Evolutionary conservation across 371 early-diverging fungal genomes (phyloP), one percentile per base, ranked within the genome.

Genomic region (Lichtheimia ornata): DNA sequence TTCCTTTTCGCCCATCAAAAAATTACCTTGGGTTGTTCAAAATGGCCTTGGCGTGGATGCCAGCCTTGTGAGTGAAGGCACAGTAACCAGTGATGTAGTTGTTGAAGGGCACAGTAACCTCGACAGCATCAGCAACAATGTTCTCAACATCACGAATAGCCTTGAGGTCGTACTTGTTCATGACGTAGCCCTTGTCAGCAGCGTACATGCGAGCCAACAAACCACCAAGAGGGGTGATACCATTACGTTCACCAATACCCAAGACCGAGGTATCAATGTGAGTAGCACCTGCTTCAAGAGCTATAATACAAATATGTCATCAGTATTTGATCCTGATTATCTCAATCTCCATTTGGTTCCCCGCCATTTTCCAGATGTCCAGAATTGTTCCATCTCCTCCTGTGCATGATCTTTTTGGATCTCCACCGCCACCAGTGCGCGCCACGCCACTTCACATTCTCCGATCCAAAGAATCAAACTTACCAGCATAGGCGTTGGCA

Each of bases 41-140:
- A 65, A 97, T 94, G 55, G 97, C 97, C 82, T 97, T 97, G 80
- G 97, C 95, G 77, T 97, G 97, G 72, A 95, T 97, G 68, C 97
- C 97, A 41, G 97, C 96, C 87, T 97, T 97, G 85, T 97, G 97
- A 17, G 95, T 94, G 77, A 97, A 95, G 43, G 95, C 95, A 68
- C 94, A 94, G 84, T 94, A 94, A 42, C 97, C 97, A 47, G 97
- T 97, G 75, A 97, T 93, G 79, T 94, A 95, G 87, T 97, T 95
- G 87, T 97, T 97, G 89, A 97, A 97, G 22, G 97, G 97, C 42
- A 97, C 94, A 61, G 93, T 89, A 71, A 97, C 86, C 61, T 90
- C 89, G 43, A 97, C 97, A 4, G 94, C 86, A 44, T 94, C 94
- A 12, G 97, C 97, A 17, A 97, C 93, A 70, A 95, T 74, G 81